Conservation (phyloP, 441 rosid species). For the Brassica hybrid region DNA sequence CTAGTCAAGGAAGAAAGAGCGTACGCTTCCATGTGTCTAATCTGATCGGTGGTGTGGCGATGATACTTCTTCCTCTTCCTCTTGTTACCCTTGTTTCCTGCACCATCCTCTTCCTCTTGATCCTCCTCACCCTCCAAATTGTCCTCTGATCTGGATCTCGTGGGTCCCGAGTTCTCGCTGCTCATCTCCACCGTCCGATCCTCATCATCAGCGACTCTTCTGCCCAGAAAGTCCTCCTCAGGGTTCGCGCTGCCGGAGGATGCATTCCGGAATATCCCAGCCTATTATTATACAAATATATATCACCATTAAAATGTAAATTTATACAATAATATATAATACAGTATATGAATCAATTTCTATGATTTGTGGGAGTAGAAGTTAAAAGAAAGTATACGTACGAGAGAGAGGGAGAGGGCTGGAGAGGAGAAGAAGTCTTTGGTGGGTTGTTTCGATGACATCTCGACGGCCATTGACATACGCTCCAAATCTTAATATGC, state of each 20-base stretch:
- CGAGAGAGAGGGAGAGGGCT: slow-evolving; percentile 94
- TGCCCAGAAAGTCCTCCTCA: slow-evolving; percentile 62
- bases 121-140: slow-evolving; percentile 69
- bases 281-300: slow-evolving; percentile 45
- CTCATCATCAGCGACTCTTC: slow-evolving; percentile 53
- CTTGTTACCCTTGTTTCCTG: slow-evolving; percentile 63
- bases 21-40: slow-evolving; percentile 96
- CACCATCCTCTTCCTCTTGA: slow-evolving; percentile 46
- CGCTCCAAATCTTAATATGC: slow-evolving; percentile 16
- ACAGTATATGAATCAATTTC: neutral
- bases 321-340: neutral
- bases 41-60: slow-evolving; percentile 93
- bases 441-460: slow-evolving; percentile 78
- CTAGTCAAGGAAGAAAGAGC: slow-evolving; percentile 26
- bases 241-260: slow-evolving; percentile 45
- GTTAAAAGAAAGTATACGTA: slow-evolving; percentile 33
- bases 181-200: slow-evolving; percentile 84
- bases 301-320: slow-evolving; percentile 1
- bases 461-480: slow-evolving; percentile 91
- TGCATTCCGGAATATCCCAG: slow-evolving; percentile 91
- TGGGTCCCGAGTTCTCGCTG: slow-evolving; percentile 90
- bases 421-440: slow-evolving; percentile 98
- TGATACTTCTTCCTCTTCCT: slow-evolving; percentile 97
- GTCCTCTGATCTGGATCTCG: slow-evolving; percentile 89
- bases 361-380: neutral